phyloP scores from a whole-genome alignment of 805 yeast genomes.

The Myxozyma mucilagina region DNA sequence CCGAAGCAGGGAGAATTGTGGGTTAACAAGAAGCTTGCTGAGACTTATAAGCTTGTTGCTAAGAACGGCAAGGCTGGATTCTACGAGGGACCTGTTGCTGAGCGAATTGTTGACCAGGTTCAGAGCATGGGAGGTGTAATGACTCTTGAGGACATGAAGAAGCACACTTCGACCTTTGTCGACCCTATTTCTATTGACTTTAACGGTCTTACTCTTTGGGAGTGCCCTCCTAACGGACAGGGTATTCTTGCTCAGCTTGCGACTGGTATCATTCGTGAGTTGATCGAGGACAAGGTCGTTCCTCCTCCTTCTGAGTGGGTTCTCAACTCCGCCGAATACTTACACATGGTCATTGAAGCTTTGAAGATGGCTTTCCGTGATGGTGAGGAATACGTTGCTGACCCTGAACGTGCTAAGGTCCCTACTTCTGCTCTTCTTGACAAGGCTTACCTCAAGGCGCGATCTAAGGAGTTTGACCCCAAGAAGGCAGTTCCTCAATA shows the following conservation, averaged over 20 bases:
- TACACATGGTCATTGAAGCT: conserved; percentile 70
- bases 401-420: conserved; percentile 46
- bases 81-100: conserved; percentile 70
- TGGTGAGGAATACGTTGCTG: conserved; percentile 71
- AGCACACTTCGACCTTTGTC: conserved; percentile 61
- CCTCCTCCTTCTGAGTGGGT: conserved; percentile 44
- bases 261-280: conserved; percentile 60
- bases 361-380: conserved; percentile 72
- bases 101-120: conserved; percentile 58
- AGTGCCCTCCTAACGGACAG: conserved; percentile 82
- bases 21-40: conserved; percentile 54
- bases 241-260: conserved; percentile 76
- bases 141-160: conserved; percentile 54
- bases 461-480: conserved; percentile 51
- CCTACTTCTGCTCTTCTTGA: conserved; percentile 49
- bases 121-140: conserved; percentile 57
- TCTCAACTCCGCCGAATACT: conserved; percentile 70
- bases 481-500: conserved; percentile 46
- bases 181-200: conserved; percentile 61
- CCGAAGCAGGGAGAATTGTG: conserved; percentile 64
- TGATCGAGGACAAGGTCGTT: conserved; percentile 48
- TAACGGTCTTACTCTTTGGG: conserved; percentile 63
- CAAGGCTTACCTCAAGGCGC: conserved; percentile 50
- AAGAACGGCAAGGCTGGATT: conserved; percentile 62
- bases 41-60: conserved; percentile 54